phyloP scores from a whole-genome alignment of 768 basidiomycete species.

The Calocera viscosa region DNA sequence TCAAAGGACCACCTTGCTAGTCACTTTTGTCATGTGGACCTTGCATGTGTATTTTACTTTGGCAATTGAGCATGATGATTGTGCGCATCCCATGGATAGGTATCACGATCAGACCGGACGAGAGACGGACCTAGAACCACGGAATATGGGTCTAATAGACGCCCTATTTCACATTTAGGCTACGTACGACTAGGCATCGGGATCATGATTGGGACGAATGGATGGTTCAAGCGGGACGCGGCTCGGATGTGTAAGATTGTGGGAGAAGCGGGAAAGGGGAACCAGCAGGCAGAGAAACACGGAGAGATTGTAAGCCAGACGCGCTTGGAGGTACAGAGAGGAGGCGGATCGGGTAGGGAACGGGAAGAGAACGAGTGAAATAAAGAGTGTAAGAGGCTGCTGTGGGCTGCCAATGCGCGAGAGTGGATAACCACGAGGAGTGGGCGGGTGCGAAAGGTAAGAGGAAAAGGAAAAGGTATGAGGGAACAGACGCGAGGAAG shows the following conservation, averaged over 20 bases:
- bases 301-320: conserved; percentile 3
- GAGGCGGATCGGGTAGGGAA: not conserved
- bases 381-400: not conserved
- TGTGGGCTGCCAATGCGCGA: conserved; percentile 3
- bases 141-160: not conserved
- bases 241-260: conserved; percentile 5
- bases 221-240: not conserved
- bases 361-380: not conserved
- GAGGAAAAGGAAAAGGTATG: not conserved
- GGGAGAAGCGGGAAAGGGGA: not conserved
- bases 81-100: not conserved
- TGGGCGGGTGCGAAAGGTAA: not conserved
- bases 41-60: not conserved
- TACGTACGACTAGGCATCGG: conserved; percentile 9
- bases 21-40: not conserved
- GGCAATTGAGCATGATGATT: not conserved
- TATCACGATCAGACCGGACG: not conserved
- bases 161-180: conserved; percentile 9
- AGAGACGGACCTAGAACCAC: too few species aligned
- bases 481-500: not conserved
- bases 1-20: not conserved
- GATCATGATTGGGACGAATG: conserved; percentile 9
- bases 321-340: conserved; percentile 1
- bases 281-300: conserved; percentile 4
- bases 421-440: not conserved